Evolutionary conservation across 257 asterid genomes (phyloP).

Genomic region (Handroanthus guayacan): DNA sequence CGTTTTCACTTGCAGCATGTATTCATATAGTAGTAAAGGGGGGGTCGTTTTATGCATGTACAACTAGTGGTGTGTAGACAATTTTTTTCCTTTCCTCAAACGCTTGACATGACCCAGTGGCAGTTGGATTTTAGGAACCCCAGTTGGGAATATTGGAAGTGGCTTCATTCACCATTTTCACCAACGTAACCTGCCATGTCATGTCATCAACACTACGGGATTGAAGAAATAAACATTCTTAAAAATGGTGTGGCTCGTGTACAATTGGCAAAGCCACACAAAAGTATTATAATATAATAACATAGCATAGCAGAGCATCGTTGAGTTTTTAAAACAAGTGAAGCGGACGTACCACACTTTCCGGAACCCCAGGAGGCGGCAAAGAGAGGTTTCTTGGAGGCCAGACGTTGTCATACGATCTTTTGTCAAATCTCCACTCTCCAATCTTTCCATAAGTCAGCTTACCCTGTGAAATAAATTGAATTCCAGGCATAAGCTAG

Average conservation of each 20-base stretch:
- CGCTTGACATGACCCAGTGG: too few species aligned
- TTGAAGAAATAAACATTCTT: too few species aligned
- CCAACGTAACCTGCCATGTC: constrained; percentile 78
- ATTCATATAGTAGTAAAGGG: too few species aligned
- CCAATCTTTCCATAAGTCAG: constrained; percentile 90
- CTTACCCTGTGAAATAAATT: constrained; percentile 58
- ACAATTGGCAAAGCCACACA: too few species aligned
- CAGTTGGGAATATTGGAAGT: constrained; percentile 83
- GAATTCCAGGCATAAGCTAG: neutral
- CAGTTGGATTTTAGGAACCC: constrained; percentile 58
- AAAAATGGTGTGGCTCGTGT: too few species aligned
- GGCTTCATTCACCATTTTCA: constrained; percentile 91
- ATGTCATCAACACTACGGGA: neutral
- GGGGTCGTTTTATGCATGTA: neutral
- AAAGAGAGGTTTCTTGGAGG: constrained; percentile 84
- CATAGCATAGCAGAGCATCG: too few species aligned
- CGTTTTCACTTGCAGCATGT: neutral
- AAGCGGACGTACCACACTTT: constrained; percentile 75
- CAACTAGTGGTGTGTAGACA: too few species aligned
- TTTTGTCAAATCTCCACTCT: constrained; percentile 97
- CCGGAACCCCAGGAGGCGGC: constrained; percentile 96
- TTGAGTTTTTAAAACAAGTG: too few species aligned
- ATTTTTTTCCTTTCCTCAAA: too few species aligned
- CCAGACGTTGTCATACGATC: constrained; percentile 69
- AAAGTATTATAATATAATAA: too few species aligned